These are phyloP conservation scores for Ogataea saltuana DNA, from an alignment of 805 yeast species.

Conservation along the genomic window DNA sequence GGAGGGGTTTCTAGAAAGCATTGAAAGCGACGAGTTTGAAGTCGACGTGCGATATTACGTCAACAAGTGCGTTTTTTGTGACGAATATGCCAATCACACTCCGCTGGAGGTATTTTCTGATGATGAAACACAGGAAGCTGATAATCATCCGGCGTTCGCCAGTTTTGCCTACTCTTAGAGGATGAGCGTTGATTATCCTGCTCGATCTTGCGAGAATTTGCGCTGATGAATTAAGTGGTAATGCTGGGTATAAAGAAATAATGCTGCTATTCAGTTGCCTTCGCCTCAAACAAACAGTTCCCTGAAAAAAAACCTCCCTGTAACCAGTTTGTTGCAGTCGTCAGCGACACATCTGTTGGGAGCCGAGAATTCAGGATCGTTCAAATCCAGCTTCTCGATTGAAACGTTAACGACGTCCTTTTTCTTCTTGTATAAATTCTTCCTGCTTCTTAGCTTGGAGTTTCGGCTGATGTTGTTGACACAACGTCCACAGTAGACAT, in stretches of 20 bases:
- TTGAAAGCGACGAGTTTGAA: conserved; percentile 26
- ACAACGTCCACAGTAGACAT: conserved; percentile 84
- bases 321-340: conserved; percentile 47
- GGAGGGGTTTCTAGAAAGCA: conserved; percentile 20
- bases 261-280: background rate
- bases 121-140: conserved; percentile 8
- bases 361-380: conserved; percentile 48
- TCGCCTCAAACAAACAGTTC: conserved; percentile 47
- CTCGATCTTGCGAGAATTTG: no score
- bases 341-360: conserved; percentile 60
- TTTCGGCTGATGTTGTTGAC: conserved; percentile 59
- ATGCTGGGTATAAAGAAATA: background rate
- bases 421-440: conserved; percentile 25
- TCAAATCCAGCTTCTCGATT: conserved; percentile 31
- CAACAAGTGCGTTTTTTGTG: conserved; percentile 25
- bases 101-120: conserved; percentile 5
- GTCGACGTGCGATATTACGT: conserved; percentile 28
- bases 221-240: background rate
- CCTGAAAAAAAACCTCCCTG: conserved; percentile 50
- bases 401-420: conserved; percentile 19
- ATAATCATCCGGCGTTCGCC: background rate
- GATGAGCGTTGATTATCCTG: no score
- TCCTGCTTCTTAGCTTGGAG: conserved; percentile 17
- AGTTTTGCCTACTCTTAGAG: background rate
- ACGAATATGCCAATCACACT: conserved; percentile 6